A percentile compares a stretch with the other conserved stretches of the same genome.
phyloP scores from a whole-genome alignment of 805 yeast species.

The Starmerella stellata region DNA sequence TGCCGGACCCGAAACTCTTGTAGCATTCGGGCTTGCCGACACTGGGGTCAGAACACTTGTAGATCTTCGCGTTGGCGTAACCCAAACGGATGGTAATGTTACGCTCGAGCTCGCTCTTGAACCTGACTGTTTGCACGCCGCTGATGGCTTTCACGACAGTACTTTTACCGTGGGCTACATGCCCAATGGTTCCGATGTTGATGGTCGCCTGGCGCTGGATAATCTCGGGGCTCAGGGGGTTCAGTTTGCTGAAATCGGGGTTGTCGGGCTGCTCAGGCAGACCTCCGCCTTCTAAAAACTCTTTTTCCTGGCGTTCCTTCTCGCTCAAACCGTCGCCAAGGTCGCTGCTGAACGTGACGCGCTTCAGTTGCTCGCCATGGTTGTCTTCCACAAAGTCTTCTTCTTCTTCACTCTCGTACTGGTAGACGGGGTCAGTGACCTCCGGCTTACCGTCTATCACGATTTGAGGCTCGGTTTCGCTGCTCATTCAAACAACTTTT shows the following conservation, averaged over 20 bases:
- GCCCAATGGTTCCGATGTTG: constrained; percentile 89
- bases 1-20: constrained; percentile 83
- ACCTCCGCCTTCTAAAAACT: constrained; percentile 96
- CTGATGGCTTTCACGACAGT: constrained; percentile 92
- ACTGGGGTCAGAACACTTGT: constrained; percentile 67
- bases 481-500: constrained; percentile 8
- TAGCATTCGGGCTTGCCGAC: constrained; percentile 93
- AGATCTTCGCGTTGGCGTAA: constrained; percentile 96
- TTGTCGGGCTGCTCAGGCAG: constrained; percentile 87
- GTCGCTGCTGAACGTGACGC: constrained; percentile 55
- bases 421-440: constrained; percentile 27
- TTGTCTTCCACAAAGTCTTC: constrained; percentile 12
- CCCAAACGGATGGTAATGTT: constrained; percentile 96
- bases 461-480: constrained; percentile 46
- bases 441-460: constrained; percentile 49
- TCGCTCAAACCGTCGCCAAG: constrained; percentile 42
- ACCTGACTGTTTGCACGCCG: constrained; percentile 97
- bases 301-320: constrained; percentile 61
- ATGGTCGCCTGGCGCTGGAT: constrained; percentile 94
- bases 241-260: constrained; percentile 64
- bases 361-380: constrained; percentile 26
- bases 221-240: constrained; percentile 85
- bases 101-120: constrained; percentile 97
- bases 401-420: constrained; percentile 26
- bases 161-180: constrained; percentile 88